Evolutionary conservation across 208 protist genomes (phyloP), one percentile per base, ranked within the genome.

Genomic region (Leishmania gerbilli): DNA sequence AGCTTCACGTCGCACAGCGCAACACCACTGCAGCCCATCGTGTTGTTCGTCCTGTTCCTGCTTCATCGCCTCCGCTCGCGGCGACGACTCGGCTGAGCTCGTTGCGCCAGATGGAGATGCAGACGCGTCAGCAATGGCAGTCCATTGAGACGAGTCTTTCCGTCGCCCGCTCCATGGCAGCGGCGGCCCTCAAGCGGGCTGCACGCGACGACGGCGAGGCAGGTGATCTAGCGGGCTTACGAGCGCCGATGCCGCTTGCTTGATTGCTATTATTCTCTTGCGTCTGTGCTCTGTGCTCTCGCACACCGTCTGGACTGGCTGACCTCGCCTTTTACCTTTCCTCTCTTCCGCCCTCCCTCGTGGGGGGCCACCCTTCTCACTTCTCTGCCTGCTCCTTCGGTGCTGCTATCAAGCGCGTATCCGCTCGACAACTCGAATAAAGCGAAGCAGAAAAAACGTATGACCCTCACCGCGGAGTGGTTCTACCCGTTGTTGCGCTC

Each of bases 91-190:
- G 45, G 15, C 42, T 79, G 42, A 51, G 62, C 34, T 49, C 37
- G 47, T 45, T 79, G 76, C 76, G 76, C 6, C 62, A 56, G 42
- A 37, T 60, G 49, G 76, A 79, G 60, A 7, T 72, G 45, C 62
- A 58, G 47, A 45, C 64, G 31, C 76, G 76, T 34, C 76, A 71
- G 64, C 64, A 79, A n/a, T 71, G 58, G 62, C 76, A 79, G 76
- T 69, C 76, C 3, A 79, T 71, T 8, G 76, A 79, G 64, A 79
- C 76, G 13, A 42, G 64, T 42, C 76, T 79, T 24, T 69, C 60
- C 31, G 49, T 79, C 19, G 76, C 76, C 31, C 76, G 76, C 4
- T 72, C 76, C 15, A 79, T 71, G 76, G 62, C 49, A 34, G 40
- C 45, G 15, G 76, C 60, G 19, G 37, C 76, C 60, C 13, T 68